Percentiles rank a stretch among this genome's conserved stretches.
Conservation (phyloP, 257 asterid genomes). For the Voacanga thouarsii region DNA sequence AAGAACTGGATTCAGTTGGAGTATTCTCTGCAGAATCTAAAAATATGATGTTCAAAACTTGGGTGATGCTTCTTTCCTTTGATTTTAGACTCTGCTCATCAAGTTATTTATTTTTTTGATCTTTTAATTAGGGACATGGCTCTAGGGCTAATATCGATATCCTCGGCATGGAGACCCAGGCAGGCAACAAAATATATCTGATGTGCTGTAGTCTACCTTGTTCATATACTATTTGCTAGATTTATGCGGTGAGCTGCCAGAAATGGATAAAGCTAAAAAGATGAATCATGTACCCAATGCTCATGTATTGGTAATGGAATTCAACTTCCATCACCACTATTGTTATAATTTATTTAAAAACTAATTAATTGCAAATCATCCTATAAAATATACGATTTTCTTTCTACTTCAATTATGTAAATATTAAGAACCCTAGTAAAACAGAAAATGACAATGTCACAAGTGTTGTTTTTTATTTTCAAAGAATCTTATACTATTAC, state of each 20-base stretch:
- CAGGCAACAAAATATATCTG: constrained; percentile 37
- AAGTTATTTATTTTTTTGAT: not conserved
- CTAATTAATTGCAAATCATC: no score
- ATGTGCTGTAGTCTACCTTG: not conserved
- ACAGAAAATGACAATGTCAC: no score
- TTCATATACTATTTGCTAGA: constrained; percentile 15
- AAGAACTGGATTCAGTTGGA: no score
- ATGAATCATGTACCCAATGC: constrained; percentile 47
- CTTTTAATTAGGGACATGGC: constrained; percentile 32
- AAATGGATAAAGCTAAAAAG: no score
- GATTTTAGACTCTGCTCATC: not conserved
- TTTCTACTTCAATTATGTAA: no score
- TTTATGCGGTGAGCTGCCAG: constrained; percentile 35
- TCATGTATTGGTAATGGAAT: constrained; percentile 38
- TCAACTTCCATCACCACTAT: constrained; percentile 30
- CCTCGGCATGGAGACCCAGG: constrained; percentile 38
- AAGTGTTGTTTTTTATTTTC: no score
- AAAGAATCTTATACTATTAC: no score
- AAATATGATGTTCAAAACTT: not conserved
- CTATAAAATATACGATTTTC: no score
- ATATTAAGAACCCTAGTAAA: no score
- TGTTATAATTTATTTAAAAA: no score
- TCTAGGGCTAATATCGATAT: constrained; percentile 44
- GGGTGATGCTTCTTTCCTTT: not conserved
- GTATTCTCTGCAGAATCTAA: no score